Conservation (phyloP, 2,329 filamentous ascomycete species). For the Macrophomina pseudophaseolina region DNA sequence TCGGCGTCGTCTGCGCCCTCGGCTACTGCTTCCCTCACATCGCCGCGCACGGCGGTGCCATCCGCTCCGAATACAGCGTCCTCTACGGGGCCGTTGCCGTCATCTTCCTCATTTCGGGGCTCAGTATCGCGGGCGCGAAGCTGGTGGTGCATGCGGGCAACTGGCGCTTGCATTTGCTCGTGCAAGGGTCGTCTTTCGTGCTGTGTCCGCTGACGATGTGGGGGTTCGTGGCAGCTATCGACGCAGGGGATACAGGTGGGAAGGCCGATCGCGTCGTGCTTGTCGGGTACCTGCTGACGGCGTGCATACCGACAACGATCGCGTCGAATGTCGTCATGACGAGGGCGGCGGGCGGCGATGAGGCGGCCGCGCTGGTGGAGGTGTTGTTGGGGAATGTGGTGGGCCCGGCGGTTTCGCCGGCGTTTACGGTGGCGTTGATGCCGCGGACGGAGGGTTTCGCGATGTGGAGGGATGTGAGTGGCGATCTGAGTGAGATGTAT, state of each 20-base stretch:
- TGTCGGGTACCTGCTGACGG: constrained; percentile 25
- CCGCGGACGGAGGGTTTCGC: constrained; percentile 11
- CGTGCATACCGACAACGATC: constrained; percentile 26
- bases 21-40: constrained; percentile 25
- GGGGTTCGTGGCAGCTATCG: constrained; percentile 17
- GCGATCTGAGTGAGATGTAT: constrained; percentile 24
- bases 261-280: constrained; percentile 21
- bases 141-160: constrained; percentile 25
- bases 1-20: constrained; percentile 22
- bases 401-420: constrained; percentile 18
- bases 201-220: constrained; percentile 23
- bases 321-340: constrained; percentile 27
- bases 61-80: constrained; percentile 26
- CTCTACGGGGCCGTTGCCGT: constrained; percentile 27
- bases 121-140: constrained; percentile 8
- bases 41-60: constrained; percentile 25
- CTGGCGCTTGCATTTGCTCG: constrained; percentile 25
- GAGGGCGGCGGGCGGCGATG: constrained; percentile 21
- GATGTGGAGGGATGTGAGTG: constrained; percentile 14
- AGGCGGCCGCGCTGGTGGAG: constrained; percentile 26
- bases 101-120: constrained; percentile 26
- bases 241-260: constrained; percentile 8
- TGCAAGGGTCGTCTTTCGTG: constrained; percentile 23
- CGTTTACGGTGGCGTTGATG: constrained; percentile 24
- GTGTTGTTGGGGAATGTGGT: constrained; percentile 26